Percentiles rank a stretch among this genome's conserved stretches.
These are phyloP conservation scores for Coniochaeta prunicola DNA, from an alignment of 2,329 filamentous ascomycete genomes.

Conservation along the genomic window DNA sequence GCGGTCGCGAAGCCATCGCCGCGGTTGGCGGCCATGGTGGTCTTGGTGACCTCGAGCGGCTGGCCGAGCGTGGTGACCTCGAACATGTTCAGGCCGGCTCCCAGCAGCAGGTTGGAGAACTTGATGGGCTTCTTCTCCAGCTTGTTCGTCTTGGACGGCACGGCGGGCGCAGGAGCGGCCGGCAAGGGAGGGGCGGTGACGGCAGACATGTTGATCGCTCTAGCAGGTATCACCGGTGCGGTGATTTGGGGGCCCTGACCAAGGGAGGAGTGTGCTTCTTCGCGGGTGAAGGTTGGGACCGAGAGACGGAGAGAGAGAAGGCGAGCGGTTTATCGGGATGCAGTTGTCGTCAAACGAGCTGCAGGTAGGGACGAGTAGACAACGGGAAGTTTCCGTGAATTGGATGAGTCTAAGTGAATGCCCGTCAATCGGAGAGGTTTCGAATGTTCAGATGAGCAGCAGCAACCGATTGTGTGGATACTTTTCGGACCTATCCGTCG, in stretches of 20 bases:
- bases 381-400: background rate
- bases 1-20: slow-evolving; percentile 77
- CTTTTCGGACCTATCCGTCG: background rate
- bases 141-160: slow-evolving; percentile 22
- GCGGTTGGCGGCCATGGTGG: slow-evolving; percentile 97
- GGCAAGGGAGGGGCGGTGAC: slow-evolving; percentile 39
- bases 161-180: slow-evolving; percentile 33
- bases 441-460: background rate
- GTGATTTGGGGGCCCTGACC: slow-evolving; percentile 73
- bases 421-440: background rate
- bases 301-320: slow-evolving; percentile 8
- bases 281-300: slow-evolving; percentile 36
- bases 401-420: background rate
- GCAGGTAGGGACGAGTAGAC: background rate
- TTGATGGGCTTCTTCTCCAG: slow-evolving; percentile 99
- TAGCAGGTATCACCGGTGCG: background rate
- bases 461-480: background rate
- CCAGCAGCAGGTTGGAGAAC: slow-evolving; percentile 97
- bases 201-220: slow-evolving; percentile 51
- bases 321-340: background rate
- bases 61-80: slow-evolving; percentile 65
- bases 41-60: slow-evolving; percentile 98
- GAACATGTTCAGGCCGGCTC: slow-evolving; percentile 91
- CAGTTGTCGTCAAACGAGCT: background rate
- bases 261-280: slow-evolving; percentile 92